Evolutionary conservation across 768 basidiomycete genomes (phyloP).

Genomic region (Ramaria sp.): DNA sequence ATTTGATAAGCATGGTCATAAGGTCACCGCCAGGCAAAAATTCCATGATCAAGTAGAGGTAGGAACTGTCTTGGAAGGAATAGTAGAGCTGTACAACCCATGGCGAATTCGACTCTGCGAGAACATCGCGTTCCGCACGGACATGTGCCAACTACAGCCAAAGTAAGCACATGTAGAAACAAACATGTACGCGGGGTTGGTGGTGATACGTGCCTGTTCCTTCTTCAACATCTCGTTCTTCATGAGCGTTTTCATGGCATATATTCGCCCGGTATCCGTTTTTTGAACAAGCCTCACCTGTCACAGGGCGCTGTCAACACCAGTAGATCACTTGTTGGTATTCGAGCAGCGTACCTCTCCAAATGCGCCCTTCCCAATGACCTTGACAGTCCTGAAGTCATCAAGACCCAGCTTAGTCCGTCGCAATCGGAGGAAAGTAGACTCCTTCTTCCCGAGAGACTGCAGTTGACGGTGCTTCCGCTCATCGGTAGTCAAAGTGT

Average conservation of each 20-base stretch:
- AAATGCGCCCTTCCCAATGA: conserved; percentile 98
- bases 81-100: conserved; percentile 98
- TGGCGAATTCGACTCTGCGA: conserved; percentile 88
- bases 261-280: conserved; percentile 93
- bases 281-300: conserved; percentile 94
- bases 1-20: conserved; percentile 99
- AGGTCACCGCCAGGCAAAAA: conserved; percentile 96
- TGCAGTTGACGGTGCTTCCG: conserved; percentile 76
- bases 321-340: neutral
- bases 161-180: too few species aligned
- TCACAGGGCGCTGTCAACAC: neutral
- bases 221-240: conserved; percentile 99
- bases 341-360: conserved; percentile 60
- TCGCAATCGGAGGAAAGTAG: conserved; percentile 75
- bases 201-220: conserved; percentile 64
- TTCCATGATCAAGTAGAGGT: conserved; percentile 97
- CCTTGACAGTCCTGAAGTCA: conserved; percentile 94
- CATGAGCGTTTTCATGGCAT: conserved; percentile 96
- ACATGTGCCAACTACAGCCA: conserved; percentile 81
- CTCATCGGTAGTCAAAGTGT: conserved; percentile 66
- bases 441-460: conserved; percentile 81
- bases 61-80: conserved; percentile 92
- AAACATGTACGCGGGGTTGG: neutral
- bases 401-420: conserved; percentile 85
- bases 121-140: conserved; percentile 91